A percentile compares a stretch with the other conserved stretches of the same genome.
These are phyloP conservation scores for Penicillium sp. DNA, from an alignment of 2,329 filamentous ascomycete species.

Conservation along the genomic window DNA sequence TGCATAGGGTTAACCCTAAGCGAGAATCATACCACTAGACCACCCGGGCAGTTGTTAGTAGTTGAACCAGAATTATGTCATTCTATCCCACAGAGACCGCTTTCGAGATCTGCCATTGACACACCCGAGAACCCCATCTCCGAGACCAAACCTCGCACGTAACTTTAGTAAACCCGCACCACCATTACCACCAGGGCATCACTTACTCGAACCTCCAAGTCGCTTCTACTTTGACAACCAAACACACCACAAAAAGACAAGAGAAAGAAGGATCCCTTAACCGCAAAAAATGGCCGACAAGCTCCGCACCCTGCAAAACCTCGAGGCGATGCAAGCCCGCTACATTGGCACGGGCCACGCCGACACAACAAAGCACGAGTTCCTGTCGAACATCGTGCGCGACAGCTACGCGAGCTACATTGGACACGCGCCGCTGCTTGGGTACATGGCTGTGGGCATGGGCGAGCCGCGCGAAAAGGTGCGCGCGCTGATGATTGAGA, in stretches of 20 bases:
- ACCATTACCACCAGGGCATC: no score
- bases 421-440: conserved; percentile 84
- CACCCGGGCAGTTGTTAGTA: no score
- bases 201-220: no score
- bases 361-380: conserved; percentile 97
- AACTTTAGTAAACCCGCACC: no score
- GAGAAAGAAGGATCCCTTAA: not conserved
- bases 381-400: conserved; percentile 92
- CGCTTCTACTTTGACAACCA: not conserved
- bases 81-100: no score
- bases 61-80: no score
- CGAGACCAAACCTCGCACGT: no score
- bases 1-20: not conserved
- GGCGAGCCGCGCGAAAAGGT: conserved; percentile 84
- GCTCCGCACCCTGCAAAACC: conserved; percentile 94
- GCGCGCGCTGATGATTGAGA: conserved; percentile 77
- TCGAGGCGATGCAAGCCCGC: conserved; percentile 93
- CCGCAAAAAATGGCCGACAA: conserved; percentile 77
- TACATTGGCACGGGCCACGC: conserved; percentile 96
- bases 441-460: conserved; percentile 87
- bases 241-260: not conserved
- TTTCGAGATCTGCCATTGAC: no score
- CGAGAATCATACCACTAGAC: not conserved
- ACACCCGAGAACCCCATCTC: no score
- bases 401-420: conserved; percentile 89